phyloP scores from a whole-genome alignment of 2,329 filamentous ascomycete genomes.

The Xylaria sp. region DNA sequence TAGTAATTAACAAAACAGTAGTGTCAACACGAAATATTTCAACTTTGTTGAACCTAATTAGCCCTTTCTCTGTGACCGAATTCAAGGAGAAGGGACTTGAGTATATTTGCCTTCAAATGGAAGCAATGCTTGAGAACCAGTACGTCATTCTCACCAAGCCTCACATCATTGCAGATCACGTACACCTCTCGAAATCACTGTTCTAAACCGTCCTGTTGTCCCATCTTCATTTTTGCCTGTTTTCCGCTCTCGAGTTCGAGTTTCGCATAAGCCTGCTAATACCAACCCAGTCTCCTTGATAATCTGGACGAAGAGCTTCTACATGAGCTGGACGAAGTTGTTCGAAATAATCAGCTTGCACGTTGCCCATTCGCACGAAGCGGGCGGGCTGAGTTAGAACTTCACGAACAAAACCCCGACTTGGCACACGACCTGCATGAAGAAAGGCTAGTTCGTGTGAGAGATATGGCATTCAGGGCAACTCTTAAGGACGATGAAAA shows the following conservation, averaged over 20 bases:
- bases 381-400: conserved; percentile 72
- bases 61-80: conserved; percentile 81
- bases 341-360: conserved; percentile 83
- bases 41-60: conserved; percentile 84
- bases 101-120: conserved; percentile 91
- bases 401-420: conserved; percentile 73
- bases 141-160: conserved; percentile 38
- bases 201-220: not conserved
- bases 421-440: conserved; percentile 74
- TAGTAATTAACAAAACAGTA: conserved; percentile 42
- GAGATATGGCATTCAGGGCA: conserved; percentile 77
- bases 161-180: not conserved
- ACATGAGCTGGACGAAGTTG: conserved; percentile 80
- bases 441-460: conserved; percentile 75
- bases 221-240: not conserved
- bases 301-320: conserved; percentile 88
- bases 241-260: too few species aligned
- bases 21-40: conserved; percentile 89
- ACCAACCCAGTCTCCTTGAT: conserved; percentile 69
- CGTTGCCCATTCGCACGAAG: conserved; percentile 82
- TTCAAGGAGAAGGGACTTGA: conserved; percentile 92
- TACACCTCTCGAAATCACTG: not conserved
- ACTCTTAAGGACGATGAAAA: conserved; percentile 73
- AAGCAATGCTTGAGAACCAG: conserved; percentile 91
- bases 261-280: conserved; percentile 26